Base-by-base conservation (phyloP, 208 protist genomes). In the Wallacemonas sp. region DNA sequence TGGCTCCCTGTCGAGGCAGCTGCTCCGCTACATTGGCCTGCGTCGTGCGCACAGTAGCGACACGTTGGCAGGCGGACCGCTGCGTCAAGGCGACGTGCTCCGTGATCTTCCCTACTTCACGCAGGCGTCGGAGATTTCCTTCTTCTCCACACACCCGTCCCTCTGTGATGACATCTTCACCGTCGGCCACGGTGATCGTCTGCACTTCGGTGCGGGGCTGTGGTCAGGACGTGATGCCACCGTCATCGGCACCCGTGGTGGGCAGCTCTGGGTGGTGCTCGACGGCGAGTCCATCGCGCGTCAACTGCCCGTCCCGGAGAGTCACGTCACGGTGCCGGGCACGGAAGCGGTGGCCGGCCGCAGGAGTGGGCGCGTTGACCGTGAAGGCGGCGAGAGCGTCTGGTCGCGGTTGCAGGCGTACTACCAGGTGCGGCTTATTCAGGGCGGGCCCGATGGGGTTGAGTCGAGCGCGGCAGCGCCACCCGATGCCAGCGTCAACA, bases 41-140 rank as follows among this genome's bases (percentile, higher is more conserved):
- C 67, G 60, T 4, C 53, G 54, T 17, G 21, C 50, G 17, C 38
- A 60, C 38, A 41, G 60, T 52, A 8, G 37, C 65, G 9, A 58
- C 66, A 24, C n/a, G 24, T 1, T 26, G 68, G 26, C 52, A 46
- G 46, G 15, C 9, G 3, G 39, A 4, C 46, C 39, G 9, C 73
- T 87, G 21, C 39, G 41, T 9, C 75, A 76, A 0, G 85, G 88
- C 30, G 84, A 85, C 22, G 64, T 87, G 10, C 22, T 95, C 12
- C 83, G 89, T 2, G 86, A 91, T 42, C 53, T 88, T 21, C 76
- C 89, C 24, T 95, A 86, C 61, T 81, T 79, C 70, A 68, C 75
- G 0, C 65, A 80, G 30, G 55, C 67, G 1, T 58, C 71, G 0
- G 77, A 81, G 37, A 81, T 93, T 32, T 45, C 29, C 24, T 92